phyloP scores from a whole-genome alignment of 352 stramenopile genomes.

The Phytophthora ohioensis region DNA sequence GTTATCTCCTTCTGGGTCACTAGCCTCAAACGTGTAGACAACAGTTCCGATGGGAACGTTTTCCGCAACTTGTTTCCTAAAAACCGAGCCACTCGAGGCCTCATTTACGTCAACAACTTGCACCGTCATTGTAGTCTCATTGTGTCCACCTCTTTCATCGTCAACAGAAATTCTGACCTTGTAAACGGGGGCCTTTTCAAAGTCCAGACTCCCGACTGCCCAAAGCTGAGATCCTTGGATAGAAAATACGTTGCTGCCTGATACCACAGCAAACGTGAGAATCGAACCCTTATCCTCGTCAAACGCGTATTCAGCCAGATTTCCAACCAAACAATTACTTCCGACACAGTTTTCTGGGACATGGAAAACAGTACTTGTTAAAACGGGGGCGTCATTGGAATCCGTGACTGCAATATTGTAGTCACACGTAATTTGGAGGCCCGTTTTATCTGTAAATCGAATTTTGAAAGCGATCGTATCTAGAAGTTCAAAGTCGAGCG shows the following conservation, averaged over 20 bases:
- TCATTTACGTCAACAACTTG: conserved; percentile 47
- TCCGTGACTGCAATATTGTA: conserved; percentile 55
- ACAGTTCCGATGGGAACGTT: conserved; percentile 45
- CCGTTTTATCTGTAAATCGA: conserved; percentile 54
- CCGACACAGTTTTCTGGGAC: conserved; percentile 58
- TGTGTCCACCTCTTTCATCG: conserved; percentile 31
- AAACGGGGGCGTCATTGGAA: conserved; percentile 52
- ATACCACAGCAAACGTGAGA: conserved; percentile 41
- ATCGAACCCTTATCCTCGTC: conserved; percentile 56
- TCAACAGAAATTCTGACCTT: conserved; percentile 38
- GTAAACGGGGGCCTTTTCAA: conserved; percentile 26
- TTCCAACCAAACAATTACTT: conserved; percentile 52
- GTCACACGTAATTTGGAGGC: conserved; percentile 48
- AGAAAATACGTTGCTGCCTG: conserved; percentile 13
- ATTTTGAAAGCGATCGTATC: conserved; percentile 48
- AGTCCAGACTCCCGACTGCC: conserved; percentile 25
- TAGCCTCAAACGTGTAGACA: conserved; percentile 29
- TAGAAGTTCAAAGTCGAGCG: conserved; percentile 55
- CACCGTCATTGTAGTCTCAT: conserved; percentile 28
- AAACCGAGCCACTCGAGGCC: conserved; percentile 31
- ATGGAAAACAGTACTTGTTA: conserved; percentile 52
- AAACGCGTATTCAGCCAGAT: conserved; percentile 45
- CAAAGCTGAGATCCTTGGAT: conserved; percentile 33
- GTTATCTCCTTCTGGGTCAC: conserved; percentile 54
- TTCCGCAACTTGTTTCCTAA: conserved; percentile 44